Percentiles rank a stretch among this genome's conserved stretches.
These are phyloP conservation scores for Syncephalis plumigaleata DNA, from an alignment of 371 early-diverging fungal species.

Conservation along the genomic window DNA sequence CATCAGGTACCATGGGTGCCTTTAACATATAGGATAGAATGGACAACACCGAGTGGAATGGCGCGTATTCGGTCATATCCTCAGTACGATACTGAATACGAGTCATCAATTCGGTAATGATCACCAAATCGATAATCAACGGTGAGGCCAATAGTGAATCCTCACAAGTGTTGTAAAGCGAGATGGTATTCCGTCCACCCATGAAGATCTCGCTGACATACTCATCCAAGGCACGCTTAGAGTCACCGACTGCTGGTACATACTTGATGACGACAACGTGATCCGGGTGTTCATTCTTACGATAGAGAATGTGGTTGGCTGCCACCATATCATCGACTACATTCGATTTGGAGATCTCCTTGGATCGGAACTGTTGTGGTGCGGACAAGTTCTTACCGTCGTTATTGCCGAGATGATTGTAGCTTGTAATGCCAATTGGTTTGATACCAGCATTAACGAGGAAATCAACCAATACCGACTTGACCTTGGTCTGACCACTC, in stretches of 20 bases:
- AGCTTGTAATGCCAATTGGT: slow-evolving; percentile 87
- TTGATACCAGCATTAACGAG: slow-evolving; percentile 96
- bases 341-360: slow-evolving; percentile 94
- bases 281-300: slow-evolving; percentile 80
- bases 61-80: slow-evolving; percentile 42
- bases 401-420: slow-evolving; percentile 98
- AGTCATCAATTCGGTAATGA: slow-evolving; percentile 89
- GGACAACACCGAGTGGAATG: slow-evolving; percentile 87
- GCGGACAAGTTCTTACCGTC: slow-evolving; percentile 95
- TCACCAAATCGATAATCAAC: slow-evolving; percentile 83
- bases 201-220: slow-evolving; percentile 95
- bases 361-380: slow-evolving; percentile 91
- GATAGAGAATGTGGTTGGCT: slow-evolving; percentile 78
- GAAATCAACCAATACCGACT: slow-evolving; percentile 94
- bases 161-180: slow-evolving; percentile 94
- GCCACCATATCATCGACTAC: slow-evolving; percentile 97
- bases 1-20: slow-evolving; percentile 81
- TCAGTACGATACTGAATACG: slow-evolving; percentile 72
- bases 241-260: slow-evolving; percentile 90
- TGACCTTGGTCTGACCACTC: slow-evolving; percentile 96
- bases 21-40: slow-evolving; percentile 79
- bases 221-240: slow-evolving; percentile 95
- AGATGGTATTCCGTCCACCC: slow-evolving; percentile 92
- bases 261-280: slow-evolving; percentile 97
- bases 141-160: slow-evolving; percentile 94